Percentiles rank a stretch among this genome's conserved stretches.
Conservation (phyloP, 2,329 filamentous ascomycete species). For the Hymenoscyphus repandus region DNA sequence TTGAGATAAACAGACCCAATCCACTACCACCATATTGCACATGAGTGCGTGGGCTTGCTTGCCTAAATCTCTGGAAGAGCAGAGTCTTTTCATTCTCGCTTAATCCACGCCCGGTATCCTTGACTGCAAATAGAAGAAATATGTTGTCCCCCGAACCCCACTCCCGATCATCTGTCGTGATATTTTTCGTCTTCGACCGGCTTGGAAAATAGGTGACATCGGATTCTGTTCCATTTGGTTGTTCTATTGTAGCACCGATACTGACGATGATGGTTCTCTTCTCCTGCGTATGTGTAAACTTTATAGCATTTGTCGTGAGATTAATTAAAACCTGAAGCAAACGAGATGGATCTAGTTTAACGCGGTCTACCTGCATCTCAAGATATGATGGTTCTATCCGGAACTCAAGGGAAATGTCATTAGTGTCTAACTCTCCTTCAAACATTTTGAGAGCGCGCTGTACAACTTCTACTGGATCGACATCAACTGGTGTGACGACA, state of each 20-base stretch:
- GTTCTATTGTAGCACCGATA: constrained; percentile 26
- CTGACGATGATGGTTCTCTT: constrained; percentile 44
- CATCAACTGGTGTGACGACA: constrained; percentile 64
- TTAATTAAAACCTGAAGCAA: constrained; percentile 80
- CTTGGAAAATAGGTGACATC: constrained; percentile 32
- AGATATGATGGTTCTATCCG: constrained; percentile 63
- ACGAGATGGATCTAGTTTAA: constrained; percentile 69
- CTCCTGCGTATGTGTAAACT: constrained; percentile 67
- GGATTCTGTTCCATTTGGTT: constrained; percentile 44
- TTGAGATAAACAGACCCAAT: constrained; percentile 73
- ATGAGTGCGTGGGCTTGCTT: constrained; percentile 75
- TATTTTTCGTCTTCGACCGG: constrained; percentile 26
- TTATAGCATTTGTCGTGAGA: constrained; percentile 75
- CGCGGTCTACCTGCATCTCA: constrained; percentile 62
- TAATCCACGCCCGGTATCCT: constrained; percentile 72
- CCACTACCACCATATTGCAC: constrained; percentile 77
- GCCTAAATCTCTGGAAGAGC: constrained; percentile 74
- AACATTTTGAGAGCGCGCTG: constrained; percentile 73
- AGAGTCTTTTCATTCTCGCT: constrained; percentile 66
- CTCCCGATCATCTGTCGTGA: constrained; percentile 28
- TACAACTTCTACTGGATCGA: constrained; percentile 59
- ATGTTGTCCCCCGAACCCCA: constrained; percentile 70
- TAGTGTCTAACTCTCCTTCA: constrained; percentile 66
- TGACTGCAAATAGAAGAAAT: constrained; percentile 67
- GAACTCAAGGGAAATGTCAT: constrained; percentile 67